Percentiles rank a stretch among this genome's conserved stretches.
phyloP scores from a whole-genome alignment of 176 grass and related monocot species.

The Miscanthus lutarioriparius region DNA sequence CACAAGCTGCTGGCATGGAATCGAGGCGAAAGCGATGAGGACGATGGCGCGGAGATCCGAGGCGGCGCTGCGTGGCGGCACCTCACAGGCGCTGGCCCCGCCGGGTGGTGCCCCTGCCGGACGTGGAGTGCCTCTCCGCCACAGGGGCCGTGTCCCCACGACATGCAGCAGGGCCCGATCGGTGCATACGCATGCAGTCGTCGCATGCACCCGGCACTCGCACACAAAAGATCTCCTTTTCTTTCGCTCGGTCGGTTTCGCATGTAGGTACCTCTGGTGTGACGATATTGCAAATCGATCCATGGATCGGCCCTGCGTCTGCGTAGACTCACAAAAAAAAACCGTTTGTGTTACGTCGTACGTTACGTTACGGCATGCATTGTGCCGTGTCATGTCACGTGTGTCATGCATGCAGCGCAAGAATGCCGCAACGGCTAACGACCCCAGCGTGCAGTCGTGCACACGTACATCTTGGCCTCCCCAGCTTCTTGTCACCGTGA shows the following conservation, averaged over 20 bases:
- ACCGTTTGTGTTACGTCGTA: too few species aligned
- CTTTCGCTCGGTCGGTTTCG: not conserved
- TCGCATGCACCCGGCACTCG: not conserved
- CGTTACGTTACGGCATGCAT: too few species aligned
- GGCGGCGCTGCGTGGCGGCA: not conserved
- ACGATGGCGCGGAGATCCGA: not conserved
- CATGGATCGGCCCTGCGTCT: too few species aligned
- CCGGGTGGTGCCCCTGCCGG: not conserved
- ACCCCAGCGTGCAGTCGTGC: too few species aligned
- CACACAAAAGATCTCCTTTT: not conserved
- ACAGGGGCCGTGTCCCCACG: not conserved
- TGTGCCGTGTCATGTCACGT: too few species aligned
- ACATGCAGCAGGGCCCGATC: not conserved
- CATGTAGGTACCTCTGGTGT: not conserved
- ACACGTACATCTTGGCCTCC: not conserved
- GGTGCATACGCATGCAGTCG: not conserved
- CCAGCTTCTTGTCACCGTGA: not conserved
- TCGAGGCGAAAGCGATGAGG: not conserved
- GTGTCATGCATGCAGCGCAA: too few species aligned
- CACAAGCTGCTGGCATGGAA: not conserved
- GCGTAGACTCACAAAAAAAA: too few species aligned
- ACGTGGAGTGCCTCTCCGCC: constrained; percentile 10
- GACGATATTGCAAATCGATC: not conserved
- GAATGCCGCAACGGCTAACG: too few species aligned
- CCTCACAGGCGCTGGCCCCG: not conserved